Conservation (phyloP, 2,329 filamentous ascomycete genomes). For the Fusarium sp. region DNA sequence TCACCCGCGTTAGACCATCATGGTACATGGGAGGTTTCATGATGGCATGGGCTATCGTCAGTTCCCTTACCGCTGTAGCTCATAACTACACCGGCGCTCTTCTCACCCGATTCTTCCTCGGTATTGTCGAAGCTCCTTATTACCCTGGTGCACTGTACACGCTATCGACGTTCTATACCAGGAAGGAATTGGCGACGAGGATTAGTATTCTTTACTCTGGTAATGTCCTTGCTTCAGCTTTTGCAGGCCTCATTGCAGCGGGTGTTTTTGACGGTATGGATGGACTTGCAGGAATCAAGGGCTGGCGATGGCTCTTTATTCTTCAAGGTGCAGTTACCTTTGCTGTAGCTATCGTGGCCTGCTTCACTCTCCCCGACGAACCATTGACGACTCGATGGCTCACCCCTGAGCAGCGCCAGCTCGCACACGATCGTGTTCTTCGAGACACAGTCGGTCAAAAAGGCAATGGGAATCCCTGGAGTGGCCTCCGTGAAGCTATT, state of each 20-base stretch:
- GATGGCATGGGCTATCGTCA: constrained; percentile 56
- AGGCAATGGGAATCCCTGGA: constrained; percentile 34
- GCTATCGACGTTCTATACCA: constrained; percentile 67
- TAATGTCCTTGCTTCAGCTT: constrained; percentile 53
- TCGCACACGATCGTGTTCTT: constrained; percentile 57
- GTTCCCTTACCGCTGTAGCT: constrained; percentile 56
- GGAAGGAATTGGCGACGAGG: constrained; percentile 59
- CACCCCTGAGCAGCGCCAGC: constrained; percentile 54
- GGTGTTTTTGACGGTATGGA: constrained; percentile 54
- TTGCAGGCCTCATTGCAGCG: constrained; percentile 60
- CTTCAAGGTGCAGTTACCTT: constrained; percentile 48
- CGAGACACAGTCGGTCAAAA: constrained; percentile 38
- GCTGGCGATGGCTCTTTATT: constrained; percentile 53
- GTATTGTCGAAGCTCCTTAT: constrained; percentile 58
- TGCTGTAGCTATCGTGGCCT: constrained; percentile 48
- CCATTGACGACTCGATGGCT: constrained; percentile 56
- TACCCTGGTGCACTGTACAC: constrained; percentile 55
- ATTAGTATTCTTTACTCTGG: constrained; percentile 61
- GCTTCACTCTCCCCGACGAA: constrained; percentile 54
- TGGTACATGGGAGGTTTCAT: constrained; percentile 58
- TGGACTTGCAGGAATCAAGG: constrained; percentile 42
- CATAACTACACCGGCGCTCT: constrained; percentile 58
- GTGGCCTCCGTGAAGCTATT: constrained; percentile 20
- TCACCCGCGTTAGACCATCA: constrained; percentile 57
- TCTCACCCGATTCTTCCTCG: constrained; percentile 56